These are phyloP conservation scores for Lentinula lateritia DNA, from an alignment of 768 basidiomycete genomes.

Conservation along the genomic window DNA sequence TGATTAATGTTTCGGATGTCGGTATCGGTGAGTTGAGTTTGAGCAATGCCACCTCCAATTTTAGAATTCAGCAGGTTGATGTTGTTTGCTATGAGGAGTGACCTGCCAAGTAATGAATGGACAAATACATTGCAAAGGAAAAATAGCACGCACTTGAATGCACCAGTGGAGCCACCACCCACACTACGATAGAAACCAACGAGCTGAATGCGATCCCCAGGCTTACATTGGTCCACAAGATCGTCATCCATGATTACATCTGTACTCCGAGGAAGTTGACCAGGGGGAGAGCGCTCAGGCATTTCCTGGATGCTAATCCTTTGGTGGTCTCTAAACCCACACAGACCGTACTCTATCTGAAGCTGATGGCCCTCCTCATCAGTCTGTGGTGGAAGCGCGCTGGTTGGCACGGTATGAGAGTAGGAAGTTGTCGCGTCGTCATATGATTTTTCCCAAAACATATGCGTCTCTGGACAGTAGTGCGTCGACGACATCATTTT, in stretches of 20 bases:
- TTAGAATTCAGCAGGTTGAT: slow-evolving; percentile 93
- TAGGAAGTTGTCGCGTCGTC: slow-evolving; percentile 88
- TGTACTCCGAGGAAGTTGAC: slow-evolving; percentile 92
- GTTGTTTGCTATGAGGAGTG: slow-evolving; percentile 91
- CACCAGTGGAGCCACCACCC: slow-evolving; percentile 83
- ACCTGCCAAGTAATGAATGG: slow-evolving; percentile 42
- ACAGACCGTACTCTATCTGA: slow-evolving; percentile 89
- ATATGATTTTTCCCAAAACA: slow-evolving; percentile 85
- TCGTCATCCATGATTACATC: slow-evolving; percentile 97
- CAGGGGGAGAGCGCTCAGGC: slow-evolving; percentile 97
- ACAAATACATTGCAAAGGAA: slow-evolving; percentile 8
- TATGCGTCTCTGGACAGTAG: slow-evolving; percentile 82
- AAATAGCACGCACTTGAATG: slow-evolving; percentile 75
- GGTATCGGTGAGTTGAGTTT: slow-evolving; percentile 83
- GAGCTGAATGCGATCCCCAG: slow-evolving; percentile 94
- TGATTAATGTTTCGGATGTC: slow-evolving; percentile 97
- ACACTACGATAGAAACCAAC: slow-evolving; percentile 94
- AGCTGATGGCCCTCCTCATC: slow-evolving; percentile 87
- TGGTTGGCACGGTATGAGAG: slow-evolving; percentile 80
- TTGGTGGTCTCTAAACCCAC: slow-evolving; percentile 93
- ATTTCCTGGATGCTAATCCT: slow-evolving; percentile 98
- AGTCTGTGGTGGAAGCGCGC: slow-evolving; percentile 82
- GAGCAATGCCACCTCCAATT: slow-evolving; percentile 91
- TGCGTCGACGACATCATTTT: slow-evolving; percentile 98
- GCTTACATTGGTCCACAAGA: slow-evolving; percentile 95